Evolutionary conservation across 1,284 basidiomycete genomes (phyloP).

Genomic region (Tilletia indica): DNA sequence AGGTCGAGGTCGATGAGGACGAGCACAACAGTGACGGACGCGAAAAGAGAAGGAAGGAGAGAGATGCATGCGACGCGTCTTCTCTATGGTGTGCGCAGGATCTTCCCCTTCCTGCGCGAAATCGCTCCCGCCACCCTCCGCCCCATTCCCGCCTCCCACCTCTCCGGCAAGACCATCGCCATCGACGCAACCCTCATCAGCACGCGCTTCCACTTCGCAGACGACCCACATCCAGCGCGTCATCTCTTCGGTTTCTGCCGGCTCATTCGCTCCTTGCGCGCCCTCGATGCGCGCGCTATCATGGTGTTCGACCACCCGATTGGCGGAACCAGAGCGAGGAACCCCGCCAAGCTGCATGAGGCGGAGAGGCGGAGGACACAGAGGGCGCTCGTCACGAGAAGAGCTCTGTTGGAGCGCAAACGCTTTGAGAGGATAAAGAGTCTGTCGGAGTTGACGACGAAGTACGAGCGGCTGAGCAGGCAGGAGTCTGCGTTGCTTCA

Average conservation of each 20-base stretch:
- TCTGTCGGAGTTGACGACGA: not conserved
- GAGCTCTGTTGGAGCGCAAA: constrained; percentile 31
- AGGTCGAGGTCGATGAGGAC: no score
- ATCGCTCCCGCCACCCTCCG: constrained; percentile 7
- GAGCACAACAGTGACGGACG: no score
- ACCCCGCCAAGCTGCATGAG: constrained; percentile 12
- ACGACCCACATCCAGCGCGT: constrained; percentile 35
- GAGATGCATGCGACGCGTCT: not conserved
- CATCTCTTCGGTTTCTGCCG: constrained; percentile 46
- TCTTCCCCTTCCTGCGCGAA: constrained; percentile 16
- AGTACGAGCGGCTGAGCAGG: not conserved
- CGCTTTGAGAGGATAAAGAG: constrained; percentile 15
- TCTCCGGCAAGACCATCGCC: constrained; percentile 33
- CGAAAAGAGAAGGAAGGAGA: no score
- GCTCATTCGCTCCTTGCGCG: constrained; percentile 35
- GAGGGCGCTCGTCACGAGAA: constrained; percentile 31
- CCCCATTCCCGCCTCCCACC: constrained; percentile 26
- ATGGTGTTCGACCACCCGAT: constrained; percentile 49
- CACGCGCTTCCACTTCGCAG: constrained; percentile 39
- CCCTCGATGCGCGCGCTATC: constrained; percentile 55
- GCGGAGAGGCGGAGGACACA: constrained; percentile 26
- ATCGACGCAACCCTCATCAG: constrained; percentile 45
- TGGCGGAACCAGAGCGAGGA: constrained; percentile 2
- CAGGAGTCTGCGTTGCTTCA: not conserved
- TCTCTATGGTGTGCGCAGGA: not conserved